A percentile compares a stretch with the other conserved stretches of the same genome.
Conservation (phyloP, 2,329 filamentous ascomycete genomes). For the Fusarium sp. region DNA sequence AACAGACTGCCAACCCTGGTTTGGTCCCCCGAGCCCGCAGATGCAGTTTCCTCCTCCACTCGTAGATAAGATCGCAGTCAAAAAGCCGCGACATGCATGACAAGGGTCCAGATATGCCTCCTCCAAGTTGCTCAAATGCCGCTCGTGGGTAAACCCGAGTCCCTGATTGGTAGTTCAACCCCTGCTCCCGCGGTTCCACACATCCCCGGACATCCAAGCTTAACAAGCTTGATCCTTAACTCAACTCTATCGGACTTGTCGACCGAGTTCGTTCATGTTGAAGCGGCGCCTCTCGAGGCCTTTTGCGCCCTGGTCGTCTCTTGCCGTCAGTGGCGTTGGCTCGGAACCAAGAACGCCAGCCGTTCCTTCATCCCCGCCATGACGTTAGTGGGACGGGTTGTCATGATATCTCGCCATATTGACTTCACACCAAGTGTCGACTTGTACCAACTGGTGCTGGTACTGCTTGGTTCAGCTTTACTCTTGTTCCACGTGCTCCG, state of each 20-base stretch:
- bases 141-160: slow-evolving; percentile 34
- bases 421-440: neutral
- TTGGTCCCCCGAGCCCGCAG: slow-evolving; percentile 18
- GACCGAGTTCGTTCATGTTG: slow-evolving; percentile 26
- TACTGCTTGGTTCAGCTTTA: neutral
- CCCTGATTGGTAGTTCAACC: slow-evolving; percentile 30
- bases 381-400: neutral
- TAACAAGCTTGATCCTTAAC: slow-evolving; percentile 39
- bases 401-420: neutral
- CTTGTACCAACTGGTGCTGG: neutral
- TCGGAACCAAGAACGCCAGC: neutral
- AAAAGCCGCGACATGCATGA: slow-evolving; percentile 1
- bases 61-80: slow-evolving; percentile 31
- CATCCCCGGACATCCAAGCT: slow-evolving; percentile 24
- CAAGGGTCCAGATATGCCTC: slow-evolving; percentile 18
- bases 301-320: neutral
- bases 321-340: slow-evolving; percentile 14
- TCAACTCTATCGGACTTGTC: slow-evolving; percentile 30
- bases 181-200: slow-evolving; percentile 32
- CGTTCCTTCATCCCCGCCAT: neutral
- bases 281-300: slow-evolving; percentile 8
- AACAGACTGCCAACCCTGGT: slow-evolving; percentile 8
- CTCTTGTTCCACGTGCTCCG: neutral
- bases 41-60: neutral
- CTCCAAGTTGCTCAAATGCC: slow-evolving; percentile 20